Conservation (phyloP, 2,329 filamentous ascomycete species). For the Waltergamsia citrina region DNA sequence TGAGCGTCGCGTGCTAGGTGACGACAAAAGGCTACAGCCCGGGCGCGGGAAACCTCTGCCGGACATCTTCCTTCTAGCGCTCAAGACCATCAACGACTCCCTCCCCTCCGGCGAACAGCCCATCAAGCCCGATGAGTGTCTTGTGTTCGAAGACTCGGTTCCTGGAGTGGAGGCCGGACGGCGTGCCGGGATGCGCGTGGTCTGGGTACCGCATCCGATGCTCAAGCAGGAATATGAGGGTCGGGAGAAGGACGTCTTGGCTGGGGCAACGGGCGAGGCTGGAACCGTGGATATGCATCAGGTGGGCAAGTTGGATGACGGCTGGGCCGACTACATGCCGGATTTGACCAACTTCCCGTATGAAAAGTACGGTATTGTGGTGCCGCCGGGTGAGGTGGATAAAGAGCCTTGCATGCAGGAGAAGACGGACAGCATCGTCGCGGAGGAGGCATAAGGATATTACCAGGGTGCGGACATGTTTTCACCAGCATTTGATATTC, state of each 20-base stretch:
- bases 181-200: slow-evolving; percentile 85
- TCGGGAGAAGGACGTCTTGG: slow-evolving; percentile 71
- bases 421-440: not conserved
- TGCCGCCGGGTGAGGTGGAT: slow-evolving; percentile 32
- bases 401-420: slow-evolving; percentile 31
- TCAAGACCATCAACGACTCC: slow-evolving; percentile 74
- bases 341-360: slow-evolving; percentile 48
- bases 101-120: slow-evolving; percentile 51
- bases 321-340: slow-evolving; percentile 47
- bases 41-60: slow-evolving; percentile 91
- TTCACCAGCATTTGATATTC: too few species aligned
- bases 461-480: too few species aligned
- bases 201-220: slow-evolving; percentile 83
- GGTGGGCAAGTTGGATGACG: slow-evolving; percentile 47
- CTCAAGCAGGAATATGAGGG: slow-evolving; percentile 68
- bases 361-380: slow-evolving; percentile 46
- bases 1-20: slow-evolving; percentile 71
- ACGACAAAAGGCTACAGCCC: slow-evolving; percentile 66
- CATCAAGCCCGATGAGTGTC: slow-evolving; percentile 75
- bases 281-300: slow-evolving; percentile 43
- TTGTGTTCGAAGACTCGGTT: slow-evolving; percentile 94
- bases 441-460: not conserved
- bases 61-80: slow-evolving; percentile 85
- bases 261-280: slow-evolving; percentile 67
- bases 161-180: slow-evolving; percentile 86